Percentiles rank a stretch among this genome's conserved stretches.
These are phyloP conservation scores for Solanum rostratum DNA, from an alignment of 257 asterid species.

Conservation along the genomic window DNA sequence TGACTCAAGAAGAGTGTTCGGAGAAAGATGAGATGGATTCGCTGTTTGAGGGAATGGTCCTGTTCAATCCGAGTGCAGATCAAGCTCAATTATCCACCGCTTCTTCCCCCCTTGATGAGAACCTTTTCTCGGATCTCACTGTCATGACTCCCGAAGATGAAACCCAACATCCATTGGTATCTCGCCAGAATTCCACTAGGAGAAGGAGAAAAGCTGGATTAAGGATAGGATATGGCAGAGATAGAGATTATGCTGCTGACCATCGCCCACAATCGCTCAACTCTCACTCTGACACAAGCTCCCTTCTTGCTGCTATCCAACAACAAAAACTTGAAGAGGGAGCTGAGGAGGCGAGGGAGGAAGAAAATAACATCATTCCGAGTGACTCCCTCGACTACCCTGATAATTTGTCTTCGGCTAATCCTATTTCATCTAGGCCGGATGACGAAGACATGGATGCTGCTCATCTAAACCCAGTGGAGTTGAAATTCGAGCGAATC, in stretches of 20 bases:
- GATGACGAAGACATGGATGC: neutral
- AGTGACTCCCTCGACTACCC: neutral
- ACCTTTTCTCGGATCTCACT: conserved; percentile 44
- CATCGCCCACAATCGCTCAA: neutral
- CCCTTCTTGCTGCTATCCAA: neutral
- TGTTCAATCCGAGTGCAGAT: conserved; percentile 12
- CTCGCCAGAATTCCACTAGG: conserved; percentile 16
- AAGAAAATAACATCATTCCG: neutral
- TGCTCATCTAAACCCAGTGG: neutral
- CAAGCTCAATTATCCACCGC: neutral
- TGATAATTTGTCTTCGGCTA: neutral
- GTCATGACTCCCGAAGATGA: conserved; percentile 5
- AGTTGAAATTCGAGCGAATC: conserved; percentile 17
- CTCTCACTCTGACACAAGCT: neutral
- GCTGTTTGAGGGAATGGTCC: conserved; percentile 42
- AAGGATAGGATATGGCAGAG: conserved; percentile 43
- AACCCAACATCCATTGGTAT: neutral
- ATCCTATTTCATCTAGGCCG: neutral
- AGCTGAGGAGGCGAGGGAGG: neutral
- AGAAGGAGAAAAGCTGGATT: conserved; percentile 34
- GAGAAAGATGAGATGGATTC: conserved; percentile 22
- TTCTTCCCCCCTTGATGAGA: conserved; percentile 23
- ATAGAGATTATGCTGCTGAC: neutral
- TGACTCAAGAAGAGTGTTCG: neutral
- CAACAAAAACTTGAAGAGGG: neutral